Percentiles rank a stretch among this genome's conserved stretches.
Conservation (phyloP, 495 filamentous ascomycete species). For the Neurospora africana region DNA sequence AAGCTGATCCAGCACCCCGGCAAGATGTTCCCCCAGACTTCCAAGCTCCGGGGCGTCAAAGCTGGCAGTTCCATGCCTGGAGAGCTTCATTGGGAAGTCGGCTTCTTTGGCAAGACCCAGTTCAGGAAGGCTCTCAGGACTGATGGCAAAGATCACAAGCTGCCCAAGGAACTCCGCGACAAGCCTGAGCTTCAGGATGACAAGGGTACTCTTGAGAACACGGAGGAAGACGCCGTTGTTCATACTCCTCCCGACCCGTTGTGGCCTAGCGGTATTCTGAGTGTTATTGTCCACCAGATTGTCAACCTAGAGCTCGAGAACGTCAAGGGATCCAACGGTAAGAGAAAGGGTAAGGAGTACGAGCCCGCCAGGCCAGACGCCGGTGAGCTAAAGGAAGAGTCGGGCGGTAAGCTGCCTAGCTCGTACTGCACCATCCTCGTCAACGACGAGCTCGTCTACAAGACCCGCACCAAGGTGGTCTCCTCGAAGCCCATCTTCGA, state of each 20-base stretch:
- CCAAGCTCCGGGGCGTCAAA: slow-evolving; percentile 68
- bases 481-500: slow-evolving; percentile 95
- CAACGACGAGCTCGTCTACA: slow-evolving; percentile 88
- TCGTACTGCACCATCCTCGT: slow-evolving; percentile 84
- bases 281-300: slow-evolving; percentile 83
- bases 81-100: slow-evolving; percentile 90
- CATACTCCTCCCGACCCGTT: slow-evolving; percentile 89
- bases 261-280: slow-evolving; percentile 81
- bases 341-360: slow-evolving; percentile 70
- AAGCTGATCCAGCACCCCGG: slow-evolving; percentile 90
- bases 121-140: slow-evolving; percentile 73
- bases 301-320: slow-evolving; percentile 85
- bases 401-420: slow-evolving; percentile 65
- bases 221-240: slow-evolving; percentile 70
- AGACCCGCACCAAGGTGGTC: slow-evolving; percentile 81
- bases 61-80: slow-evolving; percentile 84
- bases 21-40: slow-evolving; percentile 85
- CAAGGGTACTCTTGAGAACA: slow-evolving; percentile 65
- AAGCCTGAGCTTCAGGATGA: slow-evolving; percentile 77
- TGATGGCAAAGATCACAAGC: slow-evolving; percentile 68
- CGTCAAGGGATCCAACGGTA: slow-evolving; percentile 56
- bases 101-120: slow-evolving; percentile 82
- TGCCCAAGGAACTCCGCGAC: slow-evolving; percentile 62
- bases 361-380: slow-evolving; percentile 77
- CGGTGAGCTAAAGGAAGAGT: slow-evolving; percentile 75